Evolutionary conservation across 805 yeast genomes (phyloP), one percentile per base, ranked within the genome.

Genomic region (Candida glaebosa): DNA sequence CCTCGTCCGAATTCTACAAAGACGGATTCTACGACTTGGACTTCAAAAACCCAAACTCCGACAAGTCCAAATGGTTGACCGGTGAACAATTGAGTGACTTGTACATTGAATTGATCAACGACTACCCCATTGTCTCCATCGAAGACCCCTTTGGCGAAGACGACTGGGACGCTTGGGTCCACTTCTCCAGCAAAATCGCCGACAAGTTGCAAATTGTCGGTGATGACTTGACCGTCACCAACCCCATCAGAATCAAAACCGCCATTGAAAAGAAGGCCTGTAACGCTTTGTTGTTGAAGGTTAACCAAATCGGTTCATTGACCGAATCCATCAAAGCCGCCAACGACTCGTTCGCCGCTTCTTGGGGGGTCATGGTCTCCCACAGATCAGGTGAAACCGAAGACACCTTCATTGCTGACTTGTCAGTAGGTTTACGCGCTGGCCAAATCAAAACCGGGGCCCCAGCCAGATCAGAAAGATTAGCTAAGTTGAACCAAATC

Each of bases 381-480:
- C 99, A 91, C 88, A 89, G 99, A 84, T 90, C 97, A 60, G 99
- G 99, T 78, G 99, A 91, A 82, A 90, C 97, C 57, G 99, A 93
- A 79, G 99, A 93, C 76, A 84, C 95, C 63, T 84, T 87, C 79
- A 91, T 91, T 72, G 98, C 99, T 65, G 98, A 91, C 75, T 81
- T 91, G 69, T 78, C 88, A 63, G 99, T 93, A 61, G 98, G 98
- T 80, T 81, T 91, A 72, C 88, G 97, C 84, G 62, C 95, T 56
- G 99, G 97, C 71, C 98, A 91, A 81, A 87, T 91, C 76, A 91
- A 91, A 90, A 87, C 97, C 58, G 99, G 99, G 84, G 98, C 99
- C 69, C 98, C 98, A 68, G 96, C 97, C 59, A 90, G 99, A 81
- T 87, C 97, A 57, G 99, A 91, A 81, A 91, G 99, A 84, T 84